phyloP scores from a whole-genome alignment of 2,329 filamentous ascomycete genomes.

The Aspergillus quadricinctus region DNA sequence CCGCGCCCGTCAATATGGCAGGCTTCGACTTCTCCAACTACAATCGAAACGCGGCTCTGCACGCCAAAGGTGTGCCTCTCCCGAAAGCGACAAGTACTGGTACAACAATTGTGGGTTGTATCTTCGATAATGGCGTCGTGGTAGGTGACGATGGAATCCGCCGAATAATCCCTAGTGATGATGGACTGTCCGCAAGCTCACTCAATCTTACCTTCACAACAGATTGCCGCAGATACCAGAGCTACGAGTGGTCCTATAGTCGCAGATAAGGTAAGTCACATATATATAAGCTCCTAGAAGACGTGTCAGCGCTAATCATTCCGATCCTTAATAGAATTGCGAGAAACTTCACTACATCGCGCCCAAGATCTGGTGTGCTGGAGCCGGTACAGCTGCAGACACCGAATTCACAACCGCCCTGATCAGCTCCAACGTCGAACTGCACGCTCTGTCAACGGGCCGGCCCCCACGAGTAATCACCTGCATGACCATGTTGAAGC shows the following conservation, averaged over 20 bases:
- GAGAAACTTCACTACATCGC: constrained; percentile 99
- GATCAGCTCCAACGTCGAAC: constrained; percentile 97
- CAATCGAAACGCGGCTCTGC: constrained; percentile 95
- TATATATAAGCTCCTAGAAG: neutral
- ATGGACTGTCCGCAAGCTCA: constrained; percentile 16
- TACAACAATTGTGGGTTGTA: constrained; percentile 96
- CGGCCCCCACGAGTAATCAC: constrained; percentile 96
- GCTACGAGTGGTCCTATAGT: constrained; percentile 97
- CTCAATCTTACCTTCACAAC: constrained; percentile 14
- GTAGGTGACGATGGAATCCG: constrained; percentile 47
- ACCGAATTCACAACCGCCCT: constrained; percentile 98
- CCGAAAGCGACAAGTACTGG: constrained; percentile 98
- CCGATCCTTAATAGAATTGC: constrained; percentile 64
- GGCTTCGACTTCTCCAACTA: constrained; percentile 99
- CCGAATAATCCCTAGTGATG: neutral
- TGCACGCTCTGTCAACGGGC: constrained; percentile 92
- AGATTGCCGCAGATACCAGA: constrained; percentile 97
- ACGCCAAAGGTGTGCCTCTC: constrained; percentile 86
- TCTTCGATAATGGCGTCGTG: constrained; percentile 94
- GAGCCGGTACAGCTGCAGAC: constrained; percentile 94
- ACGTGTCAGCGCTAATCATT: neutral
- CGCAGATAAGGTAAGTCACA: constrained; percentile 73
- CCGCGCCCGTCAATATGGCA: constrained; percentile 62
- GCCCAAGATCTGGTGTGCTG: constrained; percentile 98
- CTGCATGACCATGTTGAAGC: constrained; percentile 99